These are phyloP conservation scores for Pseudogymnoascus sp. DNA, from an alignment of 2,329 filamentous ascomycete genomes.

Conservation along the genomic window DNA sequence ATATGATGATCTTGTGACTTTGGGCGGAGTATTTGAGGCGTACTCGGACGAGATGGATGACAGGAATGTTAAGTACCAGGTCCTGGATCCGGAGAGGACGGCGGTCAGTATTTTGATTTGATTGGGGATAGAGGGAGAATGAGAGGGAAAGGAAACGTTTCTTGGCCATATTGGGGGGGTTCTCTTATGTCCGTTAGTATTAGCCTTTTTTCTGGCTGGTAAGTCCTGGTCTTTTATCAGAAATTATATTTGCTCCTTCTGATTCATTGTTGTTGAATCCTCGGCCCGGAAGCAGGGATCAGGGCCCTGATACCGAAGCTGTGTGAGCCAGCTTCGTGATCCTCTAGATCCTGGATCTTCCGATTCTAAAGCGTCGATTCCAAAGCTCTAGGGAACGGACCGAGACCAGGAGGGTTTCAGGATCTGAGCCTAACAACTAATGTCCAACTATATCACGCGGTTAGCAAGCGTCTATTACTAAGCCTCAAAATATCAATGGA, in stretches of 20 bases:
- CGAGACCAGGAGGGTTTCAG: too few relatives aligned
- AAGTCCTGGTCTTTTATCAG: too few relatives aligned
- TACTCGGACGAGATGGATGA: conserved; percentile 29
- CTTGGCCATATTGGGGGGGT: not conserved
- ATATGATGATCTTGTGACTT: not conserved
- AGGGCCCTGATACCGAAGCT: too few relatives aligned
- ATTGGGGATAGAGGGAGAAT: not conserved
- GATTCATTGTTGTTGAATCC: not conserved
- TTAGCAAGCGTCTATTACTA: not conserved
- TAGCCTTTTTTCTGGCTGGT: too few relatives aligned
- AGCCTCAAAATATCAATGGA: not conserved
- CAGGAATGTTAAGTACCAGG: conserved; percentile 32
- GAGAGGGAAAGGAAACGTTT: not conserved
- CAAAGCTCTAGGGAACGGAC: too few relatives aligned
- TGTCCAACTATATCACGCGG: not conserved
- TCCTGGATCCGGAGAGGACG: conserved; percentile 32
- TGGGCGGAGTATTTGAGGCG: conserved; percentile 22
- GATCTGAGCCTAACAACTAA: not conserved
- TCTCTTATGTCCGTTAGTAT: not conserved
- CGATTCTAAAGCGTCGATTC: too few relatives aligned
- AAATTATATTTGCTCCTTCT: not conserved
- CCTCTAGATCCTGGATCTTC: too few relatives aligned
- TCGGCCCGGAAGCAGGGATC: too few relatives aligned
- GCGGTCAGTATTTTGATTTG: conserved; percentile 32
- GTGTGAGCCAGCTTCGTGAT: too few relatives aligned